Conservation (phyloP, 1,139 yeast genomes). For the Hemisphaericaspora xylanilytica region DNA sequence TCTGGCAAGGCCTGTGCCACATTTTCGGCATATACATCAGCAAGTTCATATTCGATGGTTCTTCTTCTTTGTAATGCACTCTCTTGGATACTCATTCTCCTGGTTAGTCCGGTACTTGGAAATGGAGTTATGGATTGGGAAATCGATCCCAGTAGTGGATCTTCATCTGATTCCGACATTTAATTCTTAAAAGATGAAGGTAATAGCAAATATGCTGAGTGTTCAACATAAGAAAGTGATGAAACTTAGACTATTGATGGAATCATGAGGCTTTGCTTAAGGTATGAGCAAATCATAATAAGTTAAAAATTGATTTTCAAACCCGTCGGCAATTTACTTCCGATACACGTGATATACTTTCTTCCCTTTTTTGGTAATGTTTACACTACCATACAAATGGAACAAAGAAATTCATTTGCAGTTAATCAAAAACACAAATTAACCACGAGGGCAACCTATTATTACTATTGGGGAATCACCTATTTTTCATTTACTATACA, state of each 20-base stretch:
- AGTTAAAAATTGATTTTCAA: too few relatives aligned
- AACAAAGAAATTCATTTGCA: too few relatives aligned
- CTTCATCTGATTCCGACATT: neutral
- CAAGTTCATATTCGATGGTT: slow-evolving; percentile 18
- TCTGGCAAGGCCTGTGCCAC: slow-evolving; percentile 26
- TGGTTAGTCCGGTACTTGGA: neutral
- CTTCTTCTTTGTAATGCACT: slow-evolving; percentile 14
- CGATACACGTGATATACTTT: too few relatives aligned
- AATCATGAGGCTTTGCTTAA: neutral
- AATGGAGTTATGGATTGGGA: neutral
- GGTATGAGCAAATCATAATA: too few relatives aligned
- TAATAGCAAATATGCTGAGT: neutral
- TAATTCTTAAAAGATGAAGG: neutral
- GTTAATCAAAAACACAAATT: too few relatives aligned
- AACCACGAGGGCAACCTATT: too few relatives aligned
- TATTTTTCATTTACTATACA: too few relatives aligned
- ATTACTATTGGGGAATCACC: too few relatives aligned
- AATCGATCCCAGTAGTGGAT: neutral
- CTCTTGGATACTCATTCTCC: slow-evolving; percentile 5
- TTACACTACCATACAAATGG: too few relatives aligned
- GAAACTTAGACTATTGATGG: neutral
- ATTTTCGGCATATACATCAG: slow-evolving; percentile 23
- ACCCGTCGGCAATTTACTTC: too few relatives aligned
- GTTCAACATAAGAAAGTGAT: neutral
- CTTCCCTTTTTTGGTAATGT: too few relatives aligned